phyloP scores from a whole-genome alignment of 73 alveolate genomes.

The Blepharisma stoltei region DNA sequence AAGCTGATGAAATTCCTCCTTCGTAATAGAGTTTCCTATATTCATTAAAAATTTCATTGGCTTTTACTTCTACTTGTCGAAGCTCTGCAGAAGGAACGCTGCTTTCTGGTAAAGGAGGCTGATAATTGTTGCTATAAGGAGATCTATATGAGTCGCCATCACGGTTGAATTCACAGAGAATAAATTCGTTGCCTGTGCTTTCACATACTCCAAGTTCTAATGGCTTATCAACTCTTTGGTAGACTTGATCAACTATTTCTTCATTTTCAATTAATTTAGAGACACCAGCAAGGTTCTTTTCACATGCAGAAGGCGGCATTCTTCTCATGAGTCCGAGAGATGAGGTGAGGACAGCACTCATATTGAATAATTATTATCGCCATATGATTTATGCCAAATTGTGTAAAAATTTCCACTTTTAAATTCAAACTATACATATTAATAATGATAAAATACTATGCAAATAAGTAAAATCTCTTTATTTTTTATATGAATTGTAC shows the following conservation, averaged over 20 bases:
- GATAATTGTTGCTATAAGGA: constrained; percentile 77
- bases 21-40: constrained; percentile 76
- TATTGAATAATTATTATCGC: not conserved
- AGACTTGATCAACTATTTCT: constrained; percentile 42
- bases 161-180: constrained; percentile 73
- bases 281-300: constrained; percentile 47
- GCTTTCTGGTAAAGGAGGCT: constrained; percentile 61
- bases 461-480: no score
- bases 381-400: not conserved
- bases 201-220: constrained; percentile 27
- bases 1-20: constrained; percentile 66
- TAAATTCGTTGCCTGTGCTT: constrained; percentile 49
- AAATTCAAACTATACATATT: no score
- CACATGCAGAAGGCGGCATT: constrained; percentile 46
- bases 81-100: constrained; percentile 55
- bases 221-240: constrained; percentile 58
- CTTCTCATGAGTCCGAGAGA: constrained; percentile 45
- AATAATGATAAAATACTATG: no score
- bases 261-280: constrained; percentile 38
- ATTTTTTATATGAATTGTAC: no score
- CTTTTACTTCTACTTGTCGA: constrained; percentile 67
- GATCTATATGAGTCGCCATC: constrained; percentile 81
- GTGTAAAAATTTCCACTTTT: not conserved
- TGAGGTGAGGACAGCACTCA: constrained; percentile 26
- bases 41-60: constrained; percentile 64